These are phyloP conservation scores for Cordyceps cicadae DNA, from an alignment of 2,329 filamentous ascomycete species.

Conservation along the genomic window DNA sequence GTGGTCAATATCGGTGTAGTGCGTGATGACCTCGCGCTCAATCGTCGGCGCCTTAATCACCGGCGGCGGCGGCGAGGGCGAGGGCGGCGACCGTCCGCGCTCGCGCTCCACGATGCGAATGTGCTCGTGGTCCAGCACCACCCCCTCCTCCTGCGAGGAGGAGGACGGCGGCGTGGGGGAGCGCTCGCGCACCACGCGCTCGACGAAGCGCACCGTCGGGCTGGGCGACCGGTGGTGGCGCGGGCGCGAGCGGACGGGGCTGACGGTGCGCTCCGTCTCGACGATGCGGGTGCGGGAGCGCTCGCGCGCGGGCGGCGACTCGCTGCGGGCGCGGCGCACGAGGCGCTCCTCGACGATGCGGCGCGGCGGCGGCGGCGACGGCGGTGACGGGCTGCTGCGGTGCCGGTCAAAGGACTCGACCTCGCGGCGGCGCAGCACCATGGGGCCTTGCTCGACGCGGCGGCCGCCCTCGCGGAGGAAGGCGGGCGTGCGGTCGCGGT, in stretches of 20 bases:
- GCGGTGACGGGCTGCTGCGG: too few species aligned
- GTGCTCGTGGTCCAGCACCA: constrained; percentile 31
- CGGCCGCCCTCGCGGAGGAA: constrained; percentile 45
- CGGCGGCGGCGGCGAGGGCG: constrained; percentile 48
- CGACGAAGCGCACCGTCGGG: constrained; percentile 27
- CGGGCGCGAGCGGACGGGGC: constrained; percentile 32
- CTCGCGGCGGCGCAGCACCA: constrained; percentile 48
- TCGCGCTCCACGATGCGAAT: constrained; percentile 44
- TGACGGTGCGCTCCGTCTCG: constrained; percentile 31
- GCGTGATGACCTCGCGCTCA: constrained; percentile 81
- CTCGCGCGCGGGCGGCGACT: constrained; percentile 28
- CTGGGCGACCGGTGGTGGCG: constrained; percentile 24
- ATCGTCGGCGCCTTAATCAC: constrained; percentile 70
- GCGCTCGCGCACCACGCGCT: constrained; percentile 18
- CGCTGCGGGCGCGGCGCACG: constrained; percentile 35
- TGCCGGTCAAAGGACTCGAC: constrained; percentile 47
- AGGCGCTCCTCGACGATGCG: constrained; percentile 31
- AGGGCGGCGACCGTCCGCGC: constrained; percentile 36
- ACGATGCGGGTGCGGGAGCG: constrained; percentile 28
- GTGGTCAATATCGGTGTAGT: constrained; percentile 81
- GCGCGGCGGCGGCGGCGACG: constrained; percentile 32
- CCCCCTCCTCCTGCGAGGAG: too few species aligned
- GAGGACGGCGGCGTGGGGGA: constrained; percentile 24
- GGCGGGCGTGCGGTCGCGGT: constrained; percentile 33
- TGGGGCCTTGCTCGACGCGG: constrained; percentile 38